Evolutionary conservation across 176 grass and related monocot genomes (phyloP), one percentile per base, ranked within the genome.

Genomic region (Paspalum notatum): DNA sequence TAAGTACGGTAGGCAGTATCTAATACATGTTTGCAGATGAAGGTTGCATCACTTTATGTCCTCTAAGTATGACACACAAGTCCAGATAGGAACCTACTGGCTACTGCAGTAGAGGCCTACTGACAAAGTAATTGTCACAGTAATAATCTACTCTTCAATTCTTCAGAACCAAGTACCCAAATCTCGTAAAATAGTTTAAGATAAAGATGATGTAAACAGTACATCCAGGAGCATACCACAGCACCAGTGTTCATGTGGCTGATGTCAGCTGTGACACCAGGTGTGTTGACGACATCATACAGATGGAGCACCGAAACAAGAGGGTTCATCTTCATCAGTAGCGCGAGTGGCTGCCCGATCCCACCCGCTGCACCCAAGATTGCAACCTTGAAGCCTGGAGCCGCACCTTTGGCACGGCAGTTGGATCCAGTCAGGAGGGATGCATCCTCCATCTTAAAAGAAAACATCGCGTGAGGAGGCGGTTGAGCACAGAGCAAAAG

Each of bases 241-340:
- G 89, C 94, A 74, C 91, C 80, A 14, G 94, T 97, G 74, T 92
- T 85, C 94, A 97, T 97, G 81, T 94, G 94, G 82, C 91, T 92
- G 73, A 94, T 74, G 77, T 97, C 91, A 32, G 94, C 87, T 17
- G 94, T 94, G 59, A 97, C 94, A 89, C 94, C 94, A 57, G 91
- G 91, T 12, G 87, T 71, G 65, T 94, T 97, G 41, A 90, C 91
- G 71, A 97, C 91, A 87, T 97, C 94, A 2, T 97, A 97, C 2
- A 97, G 84, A 82, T 97, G 90, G 47, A 97, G 89, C 68, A 91
- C 83, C 6, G 91, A 94, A 57, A 97, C 85, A 76, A 94, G 85
- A 57, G 90, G 85, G 59, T 92, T 97, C 85, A 97, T 97, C 85
- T 97, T 97, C 94, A 97, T 90, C 49, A 94, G 83, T 66, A 97